Conservation (phyloP, 306 rosid species). For the Carpinus viminea region DNA sequence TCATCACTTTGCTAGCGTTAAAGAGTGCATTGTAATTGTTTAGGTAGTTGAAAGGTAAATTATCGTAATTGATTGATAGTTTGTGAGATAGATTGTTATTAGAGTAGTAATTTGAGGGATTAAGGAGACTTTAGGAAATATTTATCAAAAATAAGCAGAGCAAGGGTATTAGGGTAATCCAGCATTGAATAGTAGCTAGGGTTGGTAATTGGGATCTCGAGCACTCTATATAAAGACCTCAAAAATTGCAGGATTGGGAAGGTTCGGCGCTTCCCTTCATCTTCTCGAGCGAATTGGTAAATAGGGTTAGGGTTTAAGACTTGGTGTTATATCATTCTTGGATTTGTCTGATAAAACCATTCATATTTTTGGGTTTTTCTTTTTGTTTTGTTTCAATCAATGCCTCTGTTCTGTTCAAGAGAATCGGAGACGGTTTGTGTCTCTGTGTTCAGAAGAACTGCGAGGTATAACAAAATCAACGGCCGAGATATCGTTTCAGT, state of each 20-base stretch:
- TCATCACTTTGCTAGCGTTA: too few species aligned
- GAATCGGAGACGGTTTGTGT: conserved; percentile 30
- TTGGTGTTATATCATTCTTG: neutral
- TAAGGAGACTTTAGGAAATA: too few species aligned
- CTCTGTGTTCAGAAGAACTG: conserved; percentile 36
- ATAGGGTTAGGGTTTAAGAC: neutral
- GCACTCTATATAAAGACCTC: conserved; percentile 7
- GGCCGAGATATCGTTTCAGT: conserved; percentile 93
- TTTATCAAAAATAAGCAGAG: too few species aligned
- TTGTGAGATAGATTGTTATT: too few species aligned
- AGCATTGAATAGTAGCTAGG: neutral
- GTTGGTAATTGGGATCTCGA: neutral
- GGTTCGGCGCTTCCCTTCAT: neutral
- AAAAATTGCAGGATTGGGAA: too few species aligned
- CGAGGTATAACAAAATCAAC: conserved; percentile 48
- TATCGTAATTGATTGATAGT: too few species aligned
- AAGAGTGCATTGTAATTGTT: too few species aligned
- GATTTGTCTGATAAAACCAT: neutral
- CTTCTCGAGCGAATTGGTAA: too few species aligned
- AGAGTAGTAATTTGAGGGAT: too few species aligned
- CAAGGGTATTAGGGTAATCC: too few species aligned
- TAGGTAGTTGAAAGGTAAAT: too few species aligned
- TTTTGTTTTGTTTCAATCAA: neutral
- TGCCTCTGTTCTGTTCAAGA: neutral
- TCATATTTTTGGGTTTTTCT: neutral